phyloP scores from a whole-genome alignment of 139 green algal genomes.

The Diplosphaera chodatii region DNA sequence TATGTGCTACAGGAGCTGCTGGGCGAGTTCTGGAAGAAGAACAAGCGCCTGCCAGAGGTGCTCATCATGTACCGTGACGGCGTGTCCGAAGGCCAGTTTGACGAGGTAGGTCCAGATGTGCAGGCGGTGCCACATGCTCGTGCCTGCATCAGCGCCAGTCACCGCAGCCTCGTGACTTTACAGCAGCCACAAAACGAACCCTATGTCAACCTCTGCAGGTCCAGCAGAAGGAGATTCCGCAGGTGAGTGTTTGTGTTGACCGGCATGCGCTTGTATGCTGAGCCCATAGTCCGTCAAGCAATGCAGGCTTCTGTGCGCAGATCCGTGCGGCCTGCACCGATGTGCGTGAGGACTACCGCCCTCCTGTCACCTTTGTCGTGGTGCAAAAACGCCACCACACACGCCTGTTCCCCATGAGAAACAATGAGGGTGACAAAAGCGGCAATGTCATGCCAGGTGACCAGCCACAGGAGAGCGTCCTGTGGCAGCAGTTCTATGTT shows the following conservation, averaged over 20 bases:
- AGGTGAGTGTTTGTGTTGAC: background rate
- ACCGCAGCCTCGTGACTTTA: conserved; percentile 28
- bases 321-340: background rate
- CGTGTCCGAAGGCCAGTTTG: conserved; percentile 82
- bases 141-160: conserved; percentile 8
- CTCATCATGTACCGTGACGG: conserved; percentile 52
- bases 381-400: conserved; percentile 68
- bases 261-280: no score
- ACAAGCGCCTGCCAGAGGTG: conserved; percentile 26
- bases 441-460: conserved; percentile 32
- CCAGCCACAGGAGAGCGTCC: no score
- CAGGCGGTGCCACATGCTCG: no score
- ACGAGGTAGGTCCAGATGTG: no score
- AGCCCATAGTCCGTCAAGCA: no score
- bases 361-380: conserved; percentile 68
- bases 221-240: background rate
- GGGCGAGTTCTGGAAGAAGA: conserved; percentile 27
- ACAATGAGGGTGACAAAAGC: conserved; percentile 21
- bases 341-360: conserved; percentile 23
- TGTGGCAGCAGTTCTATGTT: no score
- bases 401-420: conserved; percentile 32
- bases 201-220: no score
- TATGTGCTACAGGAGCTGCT: conserved; percentile 47
- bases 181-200: no score
- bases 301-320: background rate